Base-by-base conservation (phyloP, 1,284 basidiomycete species). In the Sutorius eximius region DNA sequence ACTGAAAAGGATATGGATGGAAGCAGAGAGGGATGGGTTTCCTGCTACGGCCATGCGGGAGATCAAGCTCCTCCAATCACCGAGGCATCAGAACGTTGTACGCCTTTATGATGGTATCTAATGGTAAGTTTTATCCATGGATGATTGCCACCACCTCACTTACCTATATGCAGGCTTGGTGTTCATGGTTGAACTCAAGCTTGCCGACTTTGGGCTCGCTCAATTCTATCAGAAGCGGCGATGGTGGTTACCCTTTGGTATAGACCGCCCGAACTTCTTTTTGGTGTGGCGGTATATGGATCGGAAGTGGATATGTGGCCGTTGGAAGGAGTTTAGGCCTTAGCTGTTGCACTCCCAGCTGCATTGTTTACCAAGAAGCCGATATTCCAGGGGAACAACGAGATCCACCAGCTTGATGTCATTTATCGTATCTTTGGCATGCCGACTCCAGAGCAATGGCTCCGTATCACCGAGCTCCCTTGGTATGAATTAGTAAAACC, bases 401-500 rank as follows among this genome's bases (percentile, higher is more conserved):
- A 99, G 75, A 94, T 99, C 52, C 89, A 96, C 61, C 98, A 99
- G 70, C 82, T 99, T 13, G 91, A 98, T 55, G 89, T 91, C 33
- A 91, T 99, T 56, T 96, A 93, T 72, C 87, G 84, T 55, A 80
- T 96, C 43, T 82, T 98, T 62, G 98, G 98, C 12, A 96, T 95
- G 1, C 94, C 96, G 0, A 84, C 82, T 13, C 71, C 83, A n/a
- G 82, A 86, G 29, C 81, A 83, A 42, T 99, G 97, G 97, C 85
- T 91, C 0, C 86, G 82, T 6, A 77, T 97, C 29, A 80, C 83
- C 6, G 85, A 87, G 61, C 74, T 99, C 55, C 96, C 97, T 4
- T 99, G 97, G 97, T 99, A 93, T 71, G 97, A 99, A 70, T 83
- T 99, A n/a, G 88, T 98, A 48, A 93, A 94, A 69, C 94, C 97